A percentile compares a stretch with the other conserved stretches of the same genome.
Conservation (phyloP, 441 rosid genomes). For the Macaranga tanarius region DNA sequence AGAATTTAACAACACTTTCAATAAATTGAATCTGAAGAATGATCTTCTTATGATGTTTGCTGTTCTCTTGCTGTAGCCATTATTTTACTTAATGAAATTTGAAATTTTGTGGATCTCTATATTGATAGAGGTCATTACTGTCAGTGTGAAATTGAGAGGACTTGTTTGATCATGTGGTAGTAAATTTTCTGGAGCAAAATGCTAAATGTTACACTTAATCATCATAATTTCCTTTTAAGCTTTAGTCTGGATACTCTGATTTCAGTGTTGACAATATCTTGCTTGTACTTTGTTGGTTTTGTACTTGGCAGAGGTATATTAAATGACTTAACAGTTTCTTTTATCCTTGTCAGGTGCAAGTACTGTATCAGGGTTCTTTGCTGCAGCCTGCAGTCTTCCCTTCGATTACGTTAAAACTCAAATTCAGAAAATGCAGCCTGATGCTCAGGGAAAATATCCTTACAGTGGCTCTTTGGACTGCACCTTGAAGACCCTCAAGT, state of each 20-base stretch:
- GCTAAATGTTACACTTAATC: not conserved
- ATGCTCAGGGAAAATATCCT: slow-evolving; percentile 86
- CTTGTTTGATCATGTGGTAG: not conserved
- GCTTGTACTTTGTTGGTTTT: not conserved
- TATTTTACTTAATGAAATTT: not conserved
- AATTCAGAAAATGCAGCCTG: slow-evolving; percentile 99
- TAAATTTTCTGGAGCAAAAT: not conserved
- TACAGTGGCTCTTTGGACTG: slow-evolving; percentile 92
- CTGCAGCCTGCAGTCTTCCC: slow-evolving; percentile 95
- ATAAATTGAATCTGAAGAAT: not conserved
- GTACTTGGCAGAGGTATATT: not conserved
- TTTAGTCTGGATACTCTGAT: not conserved
- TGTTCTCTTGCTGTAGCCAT: not conserved
- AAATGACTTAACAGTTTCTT: not conserved
- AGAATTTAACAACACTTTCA: not conserved
- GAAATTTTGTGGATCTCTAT: not conserved
- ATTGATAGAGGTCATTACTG: not conserved
- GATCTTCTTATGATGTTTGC: not conserved
- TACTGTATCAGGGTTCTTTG: slow-evolving; percentile 82
- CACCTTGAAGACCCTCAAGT: slow-evolving; percentile 69
- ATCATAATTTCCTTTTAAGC: not conserved
- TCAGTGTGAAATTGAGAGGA: not conserved
- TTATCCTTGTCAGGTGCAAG: slow-evolving; percentile 65
- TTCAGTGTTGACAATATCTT: not conserved
- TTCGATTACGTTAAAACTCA: slow-evolving; percentile 98